Percentiles rank a stretch among this genome's conserved stretches.
Conservation (phyloP, 129 eudicot genomes). For the Heracleum sosnowskyi region DNA sequence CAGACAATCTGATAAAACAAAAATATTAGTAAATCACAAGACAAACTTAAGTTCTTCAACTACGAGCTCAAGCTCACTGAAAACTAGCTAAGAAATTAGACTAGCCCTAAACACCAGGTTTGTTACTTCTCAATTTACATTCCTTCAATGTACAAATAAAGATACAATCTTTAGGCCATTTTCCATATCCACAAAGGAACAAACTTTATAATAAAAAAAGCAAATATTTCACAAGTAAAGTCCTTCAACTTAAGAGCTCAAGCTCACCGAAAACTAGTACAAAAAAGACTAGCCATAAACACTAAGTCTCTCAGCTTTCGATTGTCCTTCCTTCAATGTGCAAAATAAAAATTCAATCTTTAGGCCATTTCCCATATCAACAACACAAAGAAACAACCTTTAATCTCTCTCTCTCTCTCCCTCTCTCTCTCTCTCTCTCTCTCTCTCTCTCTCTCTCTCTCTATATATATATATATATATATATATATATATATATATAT, state of each 20-base stretch:
- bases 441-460: no score
- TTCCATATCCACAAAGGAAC: not conserved
- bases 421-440: no score
- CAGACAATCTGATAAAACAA: constrained; percentile 40
- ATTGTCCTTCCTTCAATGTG: no score
- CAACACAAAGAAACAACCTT: not conserved
- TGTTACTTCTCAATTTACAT: no score
- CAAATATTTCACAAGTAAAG: not conserved
- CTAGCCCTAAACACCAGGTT: not conserved
- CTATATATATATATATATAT: no score
- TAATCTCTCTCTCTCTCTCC: no score
- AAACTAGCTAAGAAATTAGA: not conserved
- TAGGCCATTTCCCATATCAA: no score
- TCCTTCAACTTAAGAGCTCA: not conserved
- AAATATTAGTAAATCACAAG: not conserved
- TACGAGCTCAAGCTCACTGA: not conserved
- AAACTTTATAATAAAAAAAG: not conserved
- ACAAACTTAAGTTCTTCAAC: not conserved
- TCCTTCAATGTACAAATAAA: not conserved
- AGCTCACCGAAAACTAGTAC: no score
- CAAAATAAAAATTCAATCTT: no score
- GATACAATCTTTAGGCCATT: not conserved
- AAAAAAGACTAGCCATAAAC: no score
- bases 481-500: no score
- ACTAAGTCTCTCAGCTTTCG: no score